A percentile compares a stretch with the other conserved stretches of the same genome.
phyloP scores from a whole-genome alignment of 768 basidiomycete genomes.

The Tulasnella sp. region DNA sequence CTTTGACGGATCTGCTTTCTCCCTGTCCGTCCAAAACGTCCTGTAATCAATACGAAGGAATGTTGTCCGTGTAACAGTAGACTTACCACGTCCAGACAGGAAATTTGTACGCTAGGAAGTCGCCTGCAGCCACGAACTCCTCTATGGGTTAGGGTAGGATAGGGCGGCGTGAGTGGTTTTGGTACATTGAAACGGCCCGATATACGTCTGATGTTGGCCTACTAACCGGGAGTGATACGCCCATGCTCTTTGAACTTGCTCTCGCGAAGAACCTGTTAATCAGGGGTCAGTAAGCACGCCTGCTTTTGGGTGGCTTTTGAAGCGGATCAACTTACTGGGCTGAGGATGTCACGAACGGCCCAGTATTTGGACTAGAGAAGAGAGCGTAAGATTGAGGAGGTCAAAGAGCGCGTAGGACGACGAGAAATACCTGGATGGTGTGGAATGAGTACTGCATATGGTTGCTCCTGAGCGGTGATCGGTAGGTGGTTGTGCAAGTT shows the following conservation, averaged over 20 bases:
- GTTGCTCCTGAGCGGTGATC: constrained; percentile 24
- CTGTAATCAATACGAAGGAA: background rate
- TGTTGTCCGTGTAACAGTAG: background rate
- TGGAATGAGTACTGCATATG: constrained; percentile 36
- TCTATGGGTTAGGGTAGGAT: constrained; percentile 53
- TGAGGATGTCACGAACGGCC: constrained; percentile 92
- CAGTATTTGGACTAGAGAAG: constrained; percentile 83
- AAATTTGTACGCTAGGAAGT: constrained; percentile 97
- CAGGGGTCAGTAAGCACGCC: constrained; percentile 7
- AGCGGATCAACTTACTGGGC: constrained; percentile 64
- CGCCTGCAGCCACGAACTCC: constrained; percentile 98
- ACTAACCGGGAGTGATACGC: constrained; percentile 86
- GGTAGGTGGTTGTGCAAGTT: constrained; percentile 28
- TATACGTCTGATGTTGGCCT: background rate
- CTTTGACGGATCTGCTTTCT: constrained; percentile 86
- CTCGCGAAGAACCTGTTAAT: constrained; percentile 83
- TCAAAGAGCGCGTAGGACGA: background rate
- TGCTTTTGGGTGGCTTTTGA: background rate
- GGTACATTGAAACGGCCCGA: background rate
- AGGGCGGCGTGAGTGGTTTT: constrained; percentile 4
- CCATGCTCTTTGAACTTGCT: constrained; percentile 99
- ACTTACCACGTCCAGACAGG: constrained; percentile 95
- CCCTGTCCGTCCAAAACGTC: constrained; percentile 57
- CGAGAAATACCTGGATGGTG: constrained; percentile 37
- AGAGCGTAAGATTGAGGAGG: constrained; percentile 73